Evolutionary conservation across 78 protist genomes (phyloP).

Genomic region (Speleostelium caveatum): DNA sequence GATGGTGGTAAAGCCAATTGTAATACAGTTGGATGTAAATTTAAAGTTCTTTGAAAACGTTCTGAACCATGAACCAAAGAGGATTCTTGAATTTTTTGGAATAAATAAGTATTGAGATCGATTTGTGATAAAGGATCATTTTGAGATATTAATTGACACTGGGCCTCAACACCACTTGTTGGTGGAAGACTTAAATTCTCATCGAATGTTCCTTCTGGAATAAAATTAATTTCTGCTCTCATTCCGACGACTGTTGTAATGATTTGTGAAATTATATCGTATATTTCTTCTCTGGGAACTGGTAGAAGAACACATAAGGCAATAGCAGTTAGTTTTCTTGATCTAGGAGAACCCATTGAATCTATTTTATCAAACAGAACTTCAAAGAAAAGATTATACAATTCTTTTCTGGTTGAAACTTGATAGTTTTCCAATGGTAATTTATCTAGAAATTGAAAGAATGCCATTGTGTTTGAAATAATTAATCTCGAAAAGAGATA

Average conservation of each 20-base stretch:
- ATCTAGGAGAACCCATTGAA: conserved; percentile 7
- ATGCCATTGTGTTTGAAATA: conserved; percentile 2
- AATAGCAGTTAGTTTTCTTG: conserved; percentile 40
- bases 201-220: neutral
- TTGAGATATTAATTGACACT: neutral
- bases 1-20: conserved; percentile 41
- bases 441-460: conserved; percentile 34
- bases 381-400: neutral
- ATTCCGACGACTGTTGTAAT: conserved; percentile 31
- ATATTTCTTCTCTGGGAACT: conserved; percentile 3
- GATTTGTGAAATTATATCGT: neutral
- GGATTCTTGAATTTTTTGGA: conserved; percentile 36
- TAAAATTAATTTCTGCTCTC: conserved; percentile 28
- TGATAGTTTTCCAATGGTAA: neutral
- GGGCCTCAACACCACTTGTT: conserved; percentile 6
- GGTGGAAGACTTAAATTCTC: conserved; percentile 22
- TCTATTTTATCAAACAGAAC: conserved; percentile 24
- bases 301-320: conserved; percentile 32
- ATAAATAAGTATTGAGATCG: conserved; percentile 20
- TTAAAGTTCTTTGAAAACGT: conserved; percentile 12
- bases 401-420: neutral
- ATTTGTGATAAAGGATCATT: conserved; percentile 23
- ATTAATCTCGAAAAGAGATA: conserved; percentile 19
- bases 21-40: conserved; percentile 31
- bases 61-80: neutral